These are phyloP conservation scores for Mortierella sp. DNA, from an alignment of 371 early-diverging fungal species.

Conservation along the genomic window DNA sequence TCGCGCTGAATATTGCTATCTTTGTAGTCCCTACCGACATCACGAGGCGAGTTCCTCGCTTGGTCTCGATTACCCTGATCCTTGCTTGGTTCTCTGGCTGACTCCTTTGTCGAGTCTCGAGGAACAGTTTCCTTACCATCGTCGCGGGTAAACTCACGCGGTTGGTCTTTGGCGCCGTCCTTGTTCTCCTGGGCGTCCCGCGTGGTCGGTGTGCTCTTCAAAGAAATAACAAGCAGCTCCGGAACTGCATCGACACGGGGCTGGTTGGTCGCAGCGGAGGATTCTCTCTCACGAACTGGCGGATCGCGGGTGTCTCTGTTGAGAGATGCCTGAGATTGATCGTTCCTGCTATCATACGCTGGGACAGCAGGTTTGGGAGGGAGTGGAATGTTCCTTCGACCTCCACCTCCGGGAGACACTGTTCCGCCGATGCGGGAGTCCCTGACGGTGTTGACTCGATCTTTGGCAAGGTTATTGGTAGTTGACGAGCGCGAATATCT, in stretches of 20 bases:
- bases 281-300: conserved; percentile 2
- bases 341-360: conserved; percentile 24
- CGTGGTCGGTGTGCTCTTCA: conserved; percentile 23
- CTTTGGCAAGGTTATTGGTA: conserved; percentile 4
- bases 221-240: conserved; percentile 42
- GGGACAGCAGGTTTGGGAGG: conserved; percentile 48
- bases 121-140: not conserved
- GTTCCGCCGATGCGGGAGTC: conserved; percentile 32
- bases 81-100: conserved; percentile 17
- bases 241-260: conserved; percentile 16
- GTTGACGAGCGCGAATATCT: not conserved
- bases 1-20: not conserved
- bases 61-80: conserved; percentile 20
- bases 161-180: conserved; percentile 16
- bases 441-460: conserved; percentile 27
- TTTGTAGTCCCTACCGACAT: not conserved
- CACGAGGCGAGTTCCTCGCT: conserved; percentile 7
- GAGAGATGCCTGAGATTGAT: not conserved
- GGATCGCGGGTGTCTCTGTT: conserved; percentile 30
- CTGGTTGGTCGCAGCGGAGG: not conserved
- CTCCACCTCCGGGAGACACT: conserved; percentile 16
- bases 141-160: not conserved
- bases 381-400: conserved; percentile 40
- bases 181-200: conserved; percentile 24
- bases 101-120: conserved; percentile 14